Percentiles rank a stretch among this genome's conserved stretches.
These are phyloP conservation scores for Craspedostauros australis DNA, from an alignment of 108 stramenopile species.

Conservation along the genomic window DNA sequence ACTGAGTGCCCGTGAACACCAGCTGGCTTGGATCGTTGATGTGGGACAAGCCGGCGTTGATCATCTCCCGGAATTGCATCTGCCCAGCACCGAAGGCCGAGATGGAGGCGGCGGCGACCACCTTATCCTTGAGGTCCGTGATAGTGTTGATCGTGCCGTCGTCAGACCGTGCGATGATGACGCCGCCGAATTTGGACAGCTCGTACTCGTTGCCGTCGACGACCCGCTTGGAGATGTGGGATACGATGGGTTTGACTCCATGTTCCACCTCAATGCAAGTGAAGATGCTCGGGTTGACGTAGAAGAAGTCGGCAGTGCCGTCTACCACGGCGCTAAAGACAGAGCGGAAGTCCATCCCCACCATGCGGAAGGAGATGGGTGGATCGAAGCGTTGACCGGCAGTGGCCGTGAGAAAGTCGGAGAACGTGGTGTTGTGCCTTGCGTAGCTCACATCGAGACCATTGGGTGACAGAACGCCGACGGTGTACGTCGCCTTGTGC, in stretches of 20 bases:
- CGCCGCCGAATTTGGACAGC: conserved; percentile 29
- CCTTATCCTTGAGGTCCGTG: conserved; percentile 20
- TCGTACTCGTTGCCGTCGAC: conserved; percentile 17
- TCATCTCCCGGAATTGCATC: conserved; percentile 31
- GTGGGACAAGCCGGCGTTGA: conserved; percentile 17
- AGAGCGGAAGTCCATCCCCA: too few species aligned
- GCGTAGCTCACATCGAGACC: conserved; percentile 17
- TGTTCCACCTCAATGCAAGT: conserved; percentile 25
- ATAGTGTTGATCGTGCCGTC: conserved; percentile 12
- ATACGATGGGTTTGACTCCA: conserved; percentile 15
- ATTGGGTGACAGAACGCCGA: conserved; percentile 30
- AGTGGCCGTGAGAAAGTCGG: conserved; percentile 21
- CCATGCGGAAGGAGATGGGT: conserved; percentile 19
- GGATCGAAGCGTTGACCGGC: conserved; percentile 28
- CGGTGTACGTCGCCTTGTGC: too few species aligned
- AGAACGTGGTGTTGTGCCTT: conserved; percentile 29
- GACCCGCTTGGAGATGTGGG: conserved; percentile 13
- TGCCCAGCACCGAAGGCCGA: conserved; percentile 24
- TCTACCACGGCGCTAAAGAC: too few species aligned
- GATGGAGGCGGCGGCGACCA: conserved; percentile 20
- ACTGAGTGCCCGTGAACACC: conserved; percentile 26
- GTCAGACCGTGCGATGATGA: conserved; percentile 11
- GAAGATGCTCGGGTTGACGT: conserved; percentile 22
- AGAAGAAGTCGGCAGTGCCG: conserved; percentile 33
- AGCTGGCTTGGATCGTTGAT: conserved; percentile 24